These are phyloP conservation scores for Solanum tacnaense DNA, from an alignment of 257 asterid species.

Conservation along the genomic window DNA sequence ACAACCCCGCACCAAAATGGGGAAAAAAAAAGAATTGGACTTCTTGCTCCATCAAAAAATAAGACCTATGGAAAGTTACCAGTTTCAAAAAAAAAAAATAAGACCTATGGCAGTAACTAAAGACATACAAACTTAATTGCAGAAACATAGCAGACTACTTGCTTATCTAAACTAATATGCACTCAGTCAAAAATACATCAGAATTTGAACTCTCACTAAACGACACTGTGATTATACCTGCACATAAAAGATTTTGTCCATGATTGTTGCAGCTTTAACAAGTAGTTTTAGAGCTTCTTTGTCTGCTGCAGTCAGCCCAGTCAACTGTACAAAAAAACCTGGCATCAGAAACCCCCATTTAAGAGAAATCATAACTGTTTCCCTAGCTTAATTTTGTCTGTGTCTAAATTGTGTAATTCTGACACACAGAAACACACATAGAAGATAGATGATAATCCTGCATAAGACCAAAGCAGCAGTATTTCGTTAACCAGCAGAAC, in stretches of 20 bases:
- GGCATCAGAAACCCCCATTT: neutral
- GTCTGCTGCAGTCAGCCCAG: constrained; percentile 63
- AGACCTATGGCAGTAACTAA: neutral
- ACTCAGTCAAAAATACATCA: neutral
- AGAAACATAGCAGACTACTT: neutral
- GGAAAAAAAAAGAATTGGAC: neutral
- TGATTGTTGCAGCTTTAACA: constrained; percentile 66
- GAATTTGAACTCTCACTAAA: neutral
- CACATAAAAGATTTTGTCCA: constrained; percentile 64
- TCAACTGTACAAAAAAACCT: constrained; percentile 33
- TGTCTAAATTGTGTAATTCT: neutral
- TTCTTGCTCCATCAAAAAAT: neutral
- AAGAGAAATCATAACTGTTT: neutral
- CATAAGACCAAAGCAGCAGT: neutral
- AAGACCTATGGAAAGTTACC: neutral
- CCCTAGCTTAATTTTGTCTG: neutral
- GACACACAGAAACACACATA: neutral
- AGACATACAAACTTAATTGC: neutral
- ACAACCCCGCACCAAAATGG: neutral
- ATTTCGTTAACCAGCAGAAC: neutral
- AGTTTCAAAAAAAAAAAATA: no score
- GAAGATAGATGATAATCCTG: neutral
- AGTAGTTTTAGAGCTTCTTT: constrained; percentile 53
- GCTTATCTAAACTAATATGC: neutral
- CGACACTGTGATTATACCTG: constrained; percentile 42